Percentiles rank a stretch among this genome's conserved stretches.
These are phyloP conservation scores for Anisodus acutangulus DNA, from an alignment of 257 asterid genomes.

Conservation along the genomic window DNA sequence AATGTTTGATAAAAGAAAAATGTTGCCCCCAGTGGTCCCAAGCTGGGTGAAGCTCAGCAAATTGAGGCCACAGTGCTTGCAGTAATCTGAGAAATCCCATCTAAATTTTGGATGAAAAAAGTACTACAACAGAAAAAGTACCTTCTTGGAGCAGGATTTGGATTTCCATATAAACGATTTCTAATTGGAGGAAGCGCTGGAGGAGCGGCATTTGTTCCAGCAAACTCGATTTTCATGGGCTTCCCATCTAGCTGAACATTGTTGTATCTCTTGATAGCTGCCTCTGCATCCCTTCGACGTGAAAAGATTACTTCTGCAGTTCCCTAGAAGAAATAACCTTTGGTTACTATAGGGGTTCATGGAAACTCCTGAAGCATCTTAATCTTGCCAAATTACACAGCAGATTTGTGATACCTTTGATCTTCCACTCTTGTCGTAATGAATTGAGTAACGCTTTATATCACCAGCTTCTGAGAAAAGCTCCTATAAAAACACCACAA, in stretches of 20 bases:
- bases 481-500: constrained; percentile 57
- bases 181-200: constrained; percentile 32
- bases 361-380: background rate
- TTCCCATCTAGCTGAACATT: constrained; percentile 74
- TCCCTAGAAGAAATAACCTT: constrained; percentile 59
- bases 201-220: constrained; percentile 53
- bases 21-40: background rate
- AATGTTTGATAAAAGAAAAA: background rate
- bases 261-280: constrained; percentile 68
- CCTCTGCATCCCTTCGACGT: constrained; percentile 60
- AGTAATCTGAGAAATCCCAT: background rate
- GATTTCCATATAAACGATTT: constrained; percentile 40
- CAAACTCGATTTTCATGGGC: constrained; percentile 68
- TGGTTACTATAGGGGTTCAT: constrained; percentile 16
- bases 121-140: constrained; percentile 14
- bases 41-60: background rate
- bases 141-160: constrained; percentile 50
- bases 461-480: constrained; percentile 92
- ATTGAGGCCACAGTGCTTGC: background rate
- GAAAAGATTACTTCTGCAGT: constrained; percentile 84
- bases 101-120: background rate
- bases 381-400: background rate
- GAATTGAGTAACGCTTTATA: constrained; percentile 67
- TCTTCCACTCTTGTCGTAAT: constrained; percentile 93
- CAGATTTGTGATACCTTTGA: constrained; percentile 68